Conservation (phyloP, 192 early-diverging fungal genomes). For the Paraglomus brasilianum region DNA sequence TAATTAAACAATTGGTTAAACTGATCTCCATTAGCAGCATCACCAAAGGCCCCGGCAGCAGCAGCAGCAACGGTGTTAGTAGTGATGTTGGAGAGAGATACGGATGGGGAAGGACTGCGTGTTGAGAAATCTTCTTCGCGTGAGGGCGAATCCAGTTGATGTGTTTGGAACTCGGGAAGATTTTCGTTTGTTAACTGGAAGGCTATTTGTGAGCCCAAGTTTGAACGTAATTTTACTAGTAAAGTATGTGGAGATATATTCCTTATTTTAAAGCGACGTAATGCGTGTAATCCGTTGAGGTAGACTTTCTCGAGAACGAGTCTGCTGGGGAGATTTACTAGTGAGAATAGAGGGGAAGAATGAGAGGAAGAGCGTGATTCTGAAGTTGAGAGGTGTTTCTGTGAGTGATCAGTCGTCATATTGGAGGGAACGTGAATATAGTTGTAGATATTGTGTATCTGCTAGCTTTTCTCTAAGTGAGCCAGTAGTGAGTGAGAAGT, state of each 20-base stretch:
- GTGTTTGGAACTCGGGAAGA: conserved; percentile 57
- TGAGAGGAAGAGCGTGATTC: conserved; percentile 10
- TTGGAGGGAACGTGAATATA: too few relatives aligned
- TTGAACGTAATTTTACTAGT: conserved; percentile 75
- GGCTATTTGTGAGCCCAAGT: conserved; percentile 73
- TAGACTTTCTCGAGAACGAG: conserved; percentile 78
- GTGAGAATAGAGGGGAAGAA: conserved; percentile 44
- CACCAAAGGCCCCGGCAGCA: conserved; percentile 41
- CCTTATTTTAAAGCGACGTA: conserved; percentile 67
- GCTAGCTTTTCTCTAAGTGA: too few relatives aligned
- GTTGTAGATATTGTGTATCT: too few relatives aligned
- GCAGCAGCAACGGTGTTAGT: conserved; percentile 71
- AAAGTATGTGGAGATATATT: conserved; percentile 62
- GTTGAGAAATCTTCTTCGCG: neutral
- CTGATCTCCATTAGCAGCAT: conserved; percentile 49
- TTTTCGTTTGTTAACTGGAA: conserved; percentile 90
- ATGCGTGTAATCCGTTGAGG: conserved; percentile 76
- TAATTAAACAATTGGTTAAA: conserved; percentile 96
- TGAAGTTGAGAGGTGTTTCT: neutral
- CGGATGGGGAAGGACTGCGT: neutral
- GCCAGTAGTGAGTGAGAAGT: too few relatives aligned
- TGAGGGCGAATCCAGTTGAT: conserved; percentile 31
- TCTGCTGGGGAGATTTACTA: conserved; percentile 54
- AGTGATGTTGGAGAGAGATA: conserved; percentile 37
- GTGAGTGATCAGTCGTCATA: too few relatives aligned